phyloP scores from a whole-genome alignment of 1,139 yeast genomes.

The Sugiyamaella sp. region DNA sequence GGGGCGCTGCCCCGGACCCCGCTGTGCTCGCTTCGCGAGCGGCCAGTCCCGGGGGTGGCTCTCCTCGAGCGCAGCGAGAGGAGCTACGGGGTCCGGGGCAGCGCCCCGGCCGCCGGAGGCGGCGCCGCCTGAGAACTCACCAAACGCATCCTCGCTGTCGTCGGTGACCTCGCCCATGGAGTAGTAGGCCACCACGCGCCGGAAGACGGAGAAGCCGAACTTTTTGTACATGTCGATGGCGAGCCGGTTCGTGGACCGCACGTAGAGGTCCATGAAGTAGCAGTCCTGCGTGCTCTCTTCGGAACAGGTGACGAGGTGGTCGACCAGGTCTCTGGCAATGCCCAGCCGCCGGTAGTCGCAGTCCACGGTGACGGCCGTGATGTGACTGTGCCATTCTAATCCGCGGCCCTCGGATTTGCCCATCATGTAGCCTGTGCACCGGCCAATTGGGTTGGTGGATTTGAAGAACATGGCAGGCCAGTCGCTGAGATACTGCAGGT shows the following conservation, averaged over 20 bases:
- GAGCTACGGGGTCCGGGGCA: no score
- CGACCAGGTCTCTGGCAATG: constrained; percentile 71
- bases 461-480: constrained; percentile 94
- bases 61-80: no score
- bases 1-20: neutral
- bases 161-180: constrained; percentile 55
- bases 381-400: constrained; percentile 94
- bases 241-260: constrained; percentile 76
- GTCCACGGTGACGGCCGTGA: constrained; percentile 92
- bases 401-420: constrained; percentile 93
- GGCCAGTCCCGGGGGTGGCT: no score
- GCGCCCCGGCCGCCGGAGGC: neutral
- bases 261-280: constrained; percentile 87
- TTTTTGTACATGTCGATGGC: constrained; percentile 85
- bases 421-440: constrained; percentile 59
- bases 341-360: constrained; percentile 83
- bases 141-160: constrained; percentile 85
- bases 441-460: constrained; percentile 49
- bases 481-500: constrained; percentile 73
- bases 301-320: constrained; percentile 70
- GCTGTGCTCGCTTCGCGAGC: no score
- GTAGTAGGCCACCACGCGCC: constrained; percentile 92
- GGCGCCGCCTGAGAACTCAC: constrained; percentile 58
- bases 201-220: constrained; percentile 78
- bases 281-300: constrained; percentile 58